Percentiles rank a stretch among this genome's conserved stretches.
phyloP scores from a whole-genome alignment of 2,329 filamentous ascomycete genomes.

The Fusarium nodosum region DNA sequence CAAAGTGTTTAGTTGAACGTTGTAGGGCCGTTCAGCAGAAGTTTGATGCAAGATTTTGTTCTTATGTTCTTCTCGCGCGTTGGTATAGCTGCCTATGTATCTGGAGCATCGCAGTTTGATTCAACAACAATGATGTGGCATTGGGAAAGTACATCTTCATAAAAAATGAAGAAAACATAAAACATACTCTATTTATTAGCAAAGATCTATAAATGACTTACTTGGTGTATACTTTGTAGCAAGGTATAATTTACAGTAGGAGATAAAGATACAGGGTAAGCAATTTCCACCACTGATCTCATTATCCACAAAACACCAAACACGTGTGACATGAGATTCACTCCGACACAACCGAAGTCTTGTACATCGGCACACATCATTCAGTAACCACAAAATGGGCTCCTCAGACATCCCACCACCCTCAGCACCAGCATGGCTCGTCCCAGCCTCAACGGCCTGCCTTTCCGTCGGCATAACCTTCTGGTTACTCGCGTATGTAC shows the following conservation, averaged over 20 bases:
- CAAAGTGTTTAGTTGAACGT: too few relatives aligned
- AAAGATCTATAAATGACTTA: background rate
- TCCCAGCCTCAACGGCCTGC: conserved; percentile 54
- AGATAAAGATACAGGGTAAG: background rate
- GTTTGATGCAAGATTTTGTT: too few relatives aligned
- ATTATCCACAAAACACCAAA: background rate
- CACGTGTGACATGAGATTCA: background rate
- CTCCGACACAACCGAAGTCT: background rate
- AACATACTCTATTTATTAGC: background rate
- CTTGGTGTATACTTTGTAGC: background rate
- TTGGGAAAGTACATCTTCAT: too few relatives aligned
- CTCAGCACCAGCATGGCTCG: conserved; percentile 55
- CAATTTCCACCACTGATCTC: background rate
- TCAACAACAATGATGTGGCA: too few relatives aligned
- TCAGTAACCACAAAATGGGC: conserved; percentile 53
- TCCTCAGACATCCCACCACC: conserved; percentile 56
- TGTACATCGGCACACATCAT: background rate
- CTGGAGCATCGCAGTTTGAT: too few relatives aligned
- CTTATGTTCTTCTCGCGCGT: too few relatives aligned
- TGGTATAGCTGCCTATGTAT: too few relatives aligned
- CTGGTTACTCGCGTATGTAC: conserved; percentile 61
- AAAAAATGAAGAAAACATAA: too few relatives aligned
- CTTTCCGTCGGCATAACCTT: conserved; percentile 56
- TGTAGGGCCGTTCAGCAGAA: too few relatives aligned
- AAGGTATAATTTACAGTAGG: background rate